Evolutionary conservation across 2,329 filamentous ascomycete genomes (phyloP), one percentile per base, ranked within the genome.

Genomic region (Colletotrichum lentis): DNA sequence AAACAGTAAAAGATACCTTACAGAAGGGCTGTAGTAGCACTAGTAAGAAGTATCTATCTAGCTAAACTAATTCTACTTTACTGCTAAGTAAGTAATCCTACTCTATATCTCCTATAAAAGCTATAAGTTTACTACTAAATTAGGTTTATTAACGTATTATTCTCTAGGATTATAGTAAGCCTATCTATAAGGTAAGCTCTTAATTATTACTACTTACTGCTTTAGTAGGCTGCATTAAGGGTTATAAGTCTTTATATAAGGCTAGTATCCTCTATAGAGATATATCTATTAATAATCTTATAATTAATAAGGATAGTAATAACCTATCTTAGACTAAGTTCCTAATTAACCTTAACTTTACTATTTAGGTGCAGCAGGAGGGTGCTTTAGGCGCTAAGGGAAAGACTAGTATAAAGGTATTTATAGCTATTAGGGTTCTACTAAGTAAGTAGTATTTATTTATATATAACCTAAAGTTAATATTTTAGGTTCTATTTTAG

Each of bases 401-500:
- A 1, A 83, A 80, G 72, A 83, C 79, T 1, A 79, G 81, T 11
- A 84, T 80, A 20, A 76, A 76, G 70, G 79, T 77, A 1, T 84
- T 84, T 63, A 84, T 84, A 77, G 80, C 80, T 5, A 82, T 84
- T 63, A 78, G 81, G 0, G 75, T 74, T 2, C 77, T 85, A 46
- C 65, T 77, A 11, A 78, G 77, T 35, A 77, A 83, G 71, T 66
- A 79, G 44, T 78, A 84, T 72, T 81, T 76, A 1, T 82, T 82
- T 39, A 83, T 83, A 75, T 78, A 85, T 71, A 78, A 84, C 69
- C 76, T 83, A 12, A 80, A 84, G 71, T 85, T 79, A 3, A 83
- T 84, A 67, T 84, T 83, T 72, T 84, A 74, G 81, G 79, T 84
- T 2, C 71, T 83, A 0, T 81, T 84, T 68, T 84, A 77, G 81